Evolutionary conservation across 2,329 filamentous ascomycete genomes (phyloP).

Genomic region (Colletotrichum camelliae): DNA sequence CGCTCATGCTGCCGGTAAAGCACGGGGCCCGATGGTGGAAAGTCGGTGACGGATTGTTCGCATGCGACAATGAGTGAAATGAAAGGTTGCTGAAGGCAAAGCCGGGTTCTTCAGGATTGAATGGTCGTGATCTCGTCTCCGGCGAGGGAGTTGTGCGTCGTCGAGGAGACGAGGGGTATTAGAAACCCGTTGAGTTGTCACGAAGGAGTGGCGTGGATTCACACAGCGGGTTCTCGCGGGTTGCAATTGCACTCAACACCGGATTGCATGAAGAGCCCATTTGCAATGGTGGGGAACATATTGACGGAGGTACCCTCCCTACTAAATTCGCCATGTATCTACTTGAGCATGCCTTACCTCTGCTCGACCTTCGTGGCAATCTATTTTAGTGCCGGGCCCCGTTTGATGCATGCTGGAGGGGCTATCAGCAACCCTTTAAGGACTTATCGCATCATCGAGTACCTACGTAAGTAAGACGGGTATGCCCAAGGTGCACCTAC

Average conservation of each 20-base stretch:
- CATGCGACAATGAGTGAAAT: background rate
- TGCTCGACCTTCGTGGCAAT: background rate
- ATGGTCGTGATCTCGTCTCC: background rate
- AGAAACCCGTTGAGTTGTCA: background rate
- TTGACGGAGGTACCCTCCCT: background rate
- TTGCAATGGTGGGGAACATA: conserved; percentile 6
- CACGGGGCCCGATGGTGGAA: background rate
- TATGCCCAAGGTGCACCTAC: background rate
- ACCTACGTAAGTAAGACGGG: background rate
- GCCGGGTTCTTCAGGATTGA: background rate
- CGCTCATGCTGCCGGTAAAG: conserved; percentile 61
- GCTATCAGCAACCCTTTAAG: background rate
- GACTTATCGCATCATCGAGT: background rate
- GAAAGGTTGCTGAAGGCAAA: background rate
- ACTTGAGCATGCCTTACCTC: background rate
- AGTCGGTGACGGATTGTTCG: background rate
- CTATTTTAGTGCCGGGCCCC: background rate
- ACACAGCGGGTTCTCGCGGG: conserved; percentile 1
- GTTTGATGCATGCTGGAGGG: background rate
- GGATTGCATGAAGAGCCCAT: conserved; percentile 18
- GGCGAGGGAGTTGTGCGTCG: background rate
- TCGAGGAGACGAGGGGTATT: background rate
- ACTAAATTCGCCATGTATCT: background rate
- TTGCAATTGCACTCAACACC: background rate
- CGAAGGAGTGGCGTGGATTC: conserved; percentile 4